Percentiles rank a stretch among this genome's conserved stretches.
These are phyloP conservation scores for Saturnispora quitensis DNA, from an alignment of 805 yeast genomes.

Conservation along the genomic window DNA sequence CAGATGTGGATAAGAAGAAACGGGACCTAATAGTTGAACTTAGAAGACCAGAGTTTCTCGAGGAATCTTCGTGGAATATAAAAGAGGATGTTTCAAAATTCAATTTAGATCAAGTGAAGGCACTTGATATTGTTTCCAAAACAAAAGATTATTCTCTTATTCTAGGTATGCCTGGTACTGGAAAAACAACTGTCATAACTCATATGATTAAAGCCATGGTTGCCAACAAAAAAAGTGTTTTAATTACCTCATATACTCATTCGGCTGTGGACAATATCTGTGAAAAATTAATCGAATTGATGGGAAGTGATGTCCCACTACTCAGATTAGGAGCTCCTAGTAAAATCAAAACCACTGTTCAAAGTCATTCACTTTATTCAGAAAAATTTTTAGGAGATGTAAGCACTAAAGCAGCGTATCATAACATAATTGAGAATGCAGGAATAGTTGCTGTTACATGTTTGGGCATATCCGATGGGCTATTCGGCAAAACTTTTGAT, in stretches of 20 bases:
- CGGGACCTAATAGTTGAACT: conserved; percentile 46
- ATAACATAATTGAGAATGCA: conserved; percentile 41
- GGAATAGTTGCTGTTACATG: conserved; percentile 86
- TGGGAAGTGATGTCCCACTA: conserved; percentile 31
- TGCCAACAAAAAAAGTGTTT: conserved; percentile 51
- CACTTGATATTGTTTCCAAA: conserved; percentile 54
- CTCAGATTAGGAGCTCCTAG: conserved; percentile 57
- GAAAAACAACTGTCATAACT: conserved; percentile 85
- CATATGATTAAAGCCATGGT: conserved; percentile 58
- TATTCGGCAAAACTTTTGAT: conserved; percentile 60
- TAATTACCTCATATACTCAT: conserved; percentile 83
- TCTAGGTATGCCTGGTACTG: conserved; percentile 98
- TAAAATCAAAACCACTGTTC: conserved; percentile 55
- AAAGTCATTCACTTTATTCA: conserved; percentile 40
- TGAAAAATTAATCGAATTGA: conserved; percentile 48
- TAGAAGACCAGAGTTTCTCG: conserved; percentile 35
- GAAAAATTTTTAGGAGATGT: conserved; percentile 23
- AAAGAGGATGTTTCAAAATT: conserved; percentile 22
- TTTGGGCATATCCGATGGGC: conserved; percentile 58
- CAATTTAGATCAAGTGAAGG: conserved; percentile 64
- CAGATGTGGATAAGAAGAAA: conserved; percentile 34
- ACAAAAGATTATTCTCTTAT: conserved; percentile 72
- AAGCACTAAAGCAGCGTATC: conserved; percentile 36
- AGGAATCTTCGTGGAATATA: conserved; percentile 14
- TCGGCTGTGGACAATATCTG: conserved; percentile 94